These are phyloP conservation scores for Sphagnum contortum DNA, from an alignment of 225 moss, liverwort and hornwort genomes.

Conservation along the genomic window DNA sequence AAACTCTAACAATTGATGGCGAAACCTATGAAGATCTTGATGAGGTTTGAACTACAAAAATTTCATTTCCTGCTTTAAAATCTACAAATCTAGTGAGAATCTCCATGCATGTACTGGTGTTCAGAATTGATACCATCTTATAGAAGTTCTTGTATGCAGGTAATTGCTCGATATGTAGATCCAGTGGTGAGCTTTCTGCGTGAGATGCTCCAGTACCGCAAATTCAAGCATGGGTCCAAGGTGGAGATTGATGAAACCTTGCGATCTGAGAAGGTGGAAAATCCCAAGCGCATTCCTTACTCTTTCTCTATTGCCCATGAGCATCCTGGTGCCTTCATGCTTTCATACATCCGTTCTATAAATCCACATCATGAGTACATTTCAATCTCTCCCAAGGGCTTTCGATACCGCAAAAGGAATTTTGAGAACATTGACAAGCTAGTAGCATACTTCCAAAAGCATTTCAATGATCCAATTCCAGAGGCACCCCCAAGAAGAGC, in stretches of 20 bases:
- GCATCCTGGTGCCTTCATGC: constrained; percentile 92
- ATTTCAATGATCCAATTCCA: constrained; percentile 76
- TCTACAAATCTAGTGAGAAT: too few species aligned
- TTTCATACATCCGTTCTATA: constrained; percentile 76
- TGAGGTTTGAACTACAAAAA: constrained; percentile 39
- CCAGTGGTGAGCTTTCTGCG: constrained; percentile 69
- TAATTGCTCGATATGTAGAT: constrained; percentile 85
- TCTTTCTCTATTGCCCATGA: constrained; percentile 87
- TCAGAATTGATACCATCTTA: too few species aligned
- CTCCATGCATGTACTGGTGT: too few species aligned
- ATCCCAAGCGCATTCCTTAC: constrained; percentile 81
- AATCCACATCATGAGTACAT: constrained; percentile 88
- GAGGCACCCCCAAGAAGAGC: constrained; percentile 68
- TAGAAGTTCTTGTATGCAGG: constrained; percentile 24
- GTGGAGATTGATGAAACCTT: constrained; percentile 76
- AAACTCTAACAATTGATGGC: constrained; percentile 86
- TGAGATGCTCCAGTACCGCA: constrained; percentile 76
- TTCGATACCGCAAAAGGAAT: constrained; percentile 77
- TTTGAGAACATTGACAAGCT: constrained; percentile 88
- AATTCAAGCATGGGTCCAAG: constrained; percentile 87
- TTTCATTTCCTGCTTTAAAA: background rate
- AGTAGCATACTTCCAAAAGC: constrained; percentile 87
- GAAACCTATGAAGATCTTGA: constrained; percentile 97
- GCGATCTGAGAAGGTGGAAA: constrained; percentile 60
- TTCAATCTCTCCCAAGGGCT: constrained; percentile 72